Evolutionary conservation across 495 filamentous ascomycete species (phyloP), one percentile per base, ranked within the genome.

Genomic region (Staphylotrichum tortipilum): DNA sequence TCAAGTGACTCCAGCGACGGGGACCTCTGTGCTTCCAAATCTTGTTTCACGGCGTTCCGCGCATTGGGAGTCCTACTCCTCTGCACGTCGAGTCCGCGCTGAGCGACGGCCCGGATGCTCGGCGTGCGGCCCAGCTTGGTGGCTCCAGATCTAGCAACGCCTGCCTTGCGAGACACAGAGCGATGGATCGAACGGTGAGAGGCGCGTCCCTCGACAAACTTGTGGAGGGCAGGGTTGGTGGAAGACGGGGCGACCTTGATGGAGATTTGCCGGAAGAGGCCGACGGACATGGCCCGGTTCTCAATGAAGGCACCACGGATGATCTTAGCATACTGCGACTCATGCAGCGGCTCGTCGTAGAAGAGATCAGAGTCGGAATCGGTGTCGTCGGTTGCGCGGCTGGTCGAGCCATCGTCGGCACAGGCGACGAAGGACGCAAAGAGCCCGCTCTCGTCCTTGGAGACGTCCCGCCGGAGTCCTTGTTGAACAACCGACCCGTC

Each of bases 401-500:
- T 24, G 10, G 52, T 45, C 3, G 37, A 38, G 14, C 11, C 17
- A 41, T 54, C 51, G 22, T 66, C 61, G 0, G 61, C 56, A 3
- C 56, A 60, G 12, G 63, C 60, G 10, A 58, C 21, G 1, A 67
- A 35, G 1, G 54, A 50, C 2, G 67, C 55, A 50, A 71, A 69
- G 1, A 70, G 49, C 7, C 70, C 64, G 15, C 41, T 43, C 17
- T 59, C 54, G 18, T 63, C 58, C 26, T 47, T 21, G 8, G 40
- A 43, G 2, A 82, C 46, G 5, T 70, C 61, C 29, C 56, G 60
- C n/a, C 64, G 57, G 26, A 67, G 55, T 1, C 91, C 92, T 52
- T 84, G 68, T 56, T 94, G 78, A 3, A 84, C 77, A 4, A 95
- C 71, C 2, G 54, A 57, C 0, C 88, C 88, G 10, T 81, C 61